Base-by-base conservation (phyloP, 495 filamentous ascomycete species). In the Delitschia confertaspora region DNA sequence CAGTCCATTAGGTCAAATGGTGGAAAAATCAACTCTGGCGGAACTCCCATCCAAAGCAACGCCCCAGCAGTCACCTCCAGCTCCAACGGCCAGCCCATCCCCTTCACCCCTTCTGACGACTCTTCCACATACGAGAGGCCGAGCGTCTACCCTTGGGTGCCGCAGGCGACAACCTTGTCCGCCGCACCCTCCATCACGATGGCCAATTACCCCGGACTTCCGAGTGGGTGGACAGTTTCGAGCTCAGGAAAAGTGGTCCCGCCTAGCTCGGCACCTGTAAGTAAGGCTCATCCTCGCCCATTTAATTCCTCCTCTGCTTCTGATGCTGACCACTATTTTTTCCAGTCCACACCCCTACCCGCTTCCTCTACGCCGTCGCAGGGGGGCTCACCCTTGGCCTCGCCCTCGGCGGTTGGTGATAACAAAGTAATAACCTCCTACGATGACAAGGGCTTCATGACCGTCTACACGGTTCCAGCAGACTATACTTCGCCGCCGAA, bases 1-100 rank as follows among this genome's bases (percentile, higher is more conserved):
- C 51, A 79, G 47, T 85, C 79, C 45, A 95, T 98, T 64, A 69
- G 72, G 45, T 74, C 88, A 10, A 66, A 76, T n/a, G 82, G 78
- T 34, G 88, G 84, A 34, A 74, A 71, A 42, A 56, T 89, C 47
- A 78, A 75, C 59, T 62, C 63, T 13, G 64, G 65, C 42, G 65
- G 64, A 25, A 66, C 67, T 4, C 46, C 59, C 6, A 60, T 66
- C n/a, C 60, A 60, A 21, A 49, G 63, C 14, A 63, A 68, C 13
- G 68, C 70, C 4, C 74, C 76, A 7, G 60, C 69, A 1, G 62
- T 78, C 24, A 78, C 79, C 2, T 65, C 76, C 4, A 70, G 72
- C 1, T 68, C 69, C 4, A 69, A 65, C 40, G 71, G 67, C 32
- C 63, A 67, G 11, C 75, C 78, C 7, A 66, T 79, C 23, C 78